Base-by-base conservation (phyloP, 805 yeast genomes). In the Yamadazyma nakazawae region DNA sequence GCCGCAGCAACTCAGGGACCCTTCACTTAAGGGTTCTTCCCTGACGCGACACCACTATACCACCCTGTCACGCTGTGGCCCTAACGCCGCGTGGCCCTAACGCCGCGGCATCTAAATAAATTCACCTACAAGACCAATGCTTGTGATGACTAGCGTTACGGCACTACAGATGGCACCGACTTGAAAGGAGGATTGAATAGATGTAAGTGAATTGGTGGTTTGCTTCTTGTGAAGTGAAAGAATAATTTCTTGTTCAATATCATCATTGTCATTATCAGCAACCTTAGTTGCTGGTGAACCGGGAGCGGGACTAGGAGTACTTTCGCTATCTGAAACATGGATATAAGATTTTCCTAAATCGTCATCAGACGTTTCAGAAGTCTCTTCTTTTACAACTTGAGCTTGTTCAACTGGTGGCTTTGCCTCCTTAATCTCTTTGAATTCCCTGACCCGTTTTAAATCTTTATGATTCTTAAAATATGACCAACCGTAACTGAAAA, bases 61-160 rank as follows among this genome's bases (percentile, higher is more conserved):
- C 24, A 21, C 24, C 4, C 24, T 21, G 24, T 21, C 24, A n/a
- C n/a, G n/a, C n/a, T n/a, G n/a, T n/a, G n/a, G 24, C 24, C 24
- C 24, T 21, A 21, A 7, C 24, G 4, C 4, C 4, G 24, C 24
- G 24, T n/a, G n/a, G 24, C 24, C 24, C 24, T 21, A 21, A 7
- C 24, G 4, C 4, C 4, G 24, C 24, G 24, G 24, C 7, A 21
- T 21, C 39, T 19, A 35, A 16, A 46, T 19, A 21, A 48, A 56
- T 37, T 82, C 88, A 11, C 88, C 88, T 46, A 78, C 57, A 45
- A 79, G 70, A 12, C 88, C 88, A 51, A 82, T 59, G 10, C 72
- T 56, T 18, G 83, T 72, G 43, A 82, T 60, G 5, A 73, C 58
- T 44, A 80, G 75, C 0, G 81, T 76, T 11, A 66, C 50, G 8